Percentiles rank a stretch among this genome's conserved stretches.
Conservation (phyloP, 208 protist species). For the Tritrichomonas foetus region DNA sequence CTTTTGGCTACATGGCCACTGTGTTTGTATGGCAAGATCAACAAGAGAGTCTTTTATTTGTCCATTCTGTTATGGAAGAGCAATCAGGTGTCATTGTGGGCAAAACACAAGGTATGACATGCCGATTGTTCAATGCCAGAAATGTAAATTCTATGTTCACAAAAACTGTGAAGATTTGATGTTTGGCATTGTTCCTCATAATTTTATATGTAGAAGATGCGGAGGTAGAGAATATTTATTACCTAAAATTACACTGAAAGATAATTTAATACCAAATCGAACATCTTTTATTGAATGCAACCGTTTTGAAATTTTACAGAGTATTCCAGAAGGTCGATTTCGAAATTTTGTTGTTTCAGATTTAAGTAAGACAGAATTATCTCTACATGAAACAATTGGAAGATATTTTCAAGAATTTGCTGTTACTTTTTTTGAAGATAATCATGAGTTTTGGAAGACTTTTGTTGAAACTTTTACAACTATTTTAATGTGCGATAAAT, state of each 20-base stretch:
- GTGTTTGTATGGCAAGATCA: neutral
- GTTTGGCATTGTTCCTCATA: neutral
- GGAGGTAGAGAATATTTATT: neutral
- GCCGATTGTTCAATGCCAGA: neutral
- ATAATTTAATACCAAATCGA: neutral
- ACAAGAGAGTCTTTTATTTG: neutral
- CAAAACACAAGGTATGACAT: neutral
- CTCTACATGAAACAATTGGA: neutral
- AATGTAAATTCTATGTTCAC: constrained; percentile 34
- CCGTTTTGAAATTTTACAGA: neutral
- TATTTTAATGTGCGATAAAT: neutral
- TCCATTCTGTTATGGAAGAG: neutral
- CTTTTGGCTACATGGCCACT: neutral
- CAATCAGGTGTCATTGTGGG: neutral
- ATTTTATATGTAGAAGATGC: neutral
- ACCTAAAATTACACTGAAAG: neutral
- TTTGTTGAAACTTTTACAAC: neutral
- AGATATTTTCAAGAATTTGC: constrained; percentile 17
- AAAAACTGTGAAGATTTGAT: neutral
- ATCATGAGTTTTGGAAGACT: neutral
- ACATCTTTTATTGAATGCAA: neutral
- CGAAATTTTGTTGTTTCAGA: neutral
- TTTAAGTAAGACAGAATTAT: neutral
- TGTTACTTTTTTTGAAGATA: neutral
- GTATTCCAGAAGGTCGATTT: neutral